phyloP scores from a whole-genome alignment of 805 yeast species.

The Pichia thaimueangensis region DNA sequence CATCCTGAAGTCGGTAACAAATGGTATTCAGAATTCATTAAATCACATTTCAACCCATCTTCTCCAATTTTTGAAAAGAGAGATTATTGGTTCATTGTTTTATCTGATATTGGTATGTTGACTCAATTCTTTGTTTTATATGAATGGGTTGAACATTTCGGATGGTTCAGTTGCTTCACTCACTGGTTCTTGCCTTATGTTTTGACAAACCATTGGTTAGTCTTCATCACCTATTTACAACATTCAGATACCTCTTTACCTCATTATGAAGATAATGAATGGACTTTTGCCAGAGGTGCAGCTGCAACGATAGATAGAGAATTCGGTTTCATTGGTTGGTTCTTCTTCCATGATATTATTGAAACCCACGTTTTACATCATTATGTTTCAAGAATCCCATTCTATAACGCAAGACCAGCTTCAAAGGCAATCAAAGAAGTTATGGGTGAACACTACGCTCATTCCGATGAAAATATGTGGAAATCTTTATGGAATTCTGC shows the following conservation, averaged over 20 bases:
- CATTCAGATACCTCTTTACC: slow-evolving; percentile 78
- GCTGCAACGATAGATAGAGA: slow-evolving; percentile 84
- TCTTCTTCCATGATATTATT: slow-evolving; percentile 80
- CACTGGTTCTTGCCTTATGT: slow-evolving; percentile 74
- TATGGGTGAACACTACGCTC: slow-evolving; percentile 75
- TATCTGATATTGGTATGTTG: slow-evolving; percentile 68
- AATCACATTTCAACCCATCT: slow-evolving; percentile 65
- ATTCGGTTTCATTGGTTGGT: slow-evolving; percentile 72
- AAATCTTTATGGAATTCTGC: slow-evolving; percentile 53
- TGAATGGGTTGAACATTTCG: slow-evolving; percentile 55
- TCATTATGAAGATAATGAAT: slow-evolving; percentile 66
- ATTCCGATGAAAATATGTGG: slow-evolving; percentile 70
- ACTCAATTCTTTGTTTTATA: slow-evolving; percentile 47
- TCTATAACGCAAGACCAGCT: slow-evolving; percentile 79
- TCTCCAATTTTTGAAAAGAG: slow-evolving; percentile 69
- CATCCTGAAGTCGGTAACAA: slow-evolving; percentile 34
- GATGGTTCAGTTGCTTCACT: slow-evolving; percentile 54
- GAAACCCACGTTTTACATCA: slow-evolving; percentile 90
- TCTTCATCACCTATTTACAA: slow-evolving; percentile 77
- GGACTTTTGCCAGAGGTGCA: slow-evolving; percentile 88
- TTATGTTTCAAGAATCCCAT: slow-evolving; percentile 77
- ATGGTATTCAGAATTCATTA: slow-evolving; percentile 35
- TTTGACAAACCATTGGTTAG: slow-evolving; percentile 86
- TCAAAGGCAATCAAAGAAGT: slow-evolving; percentile 73
- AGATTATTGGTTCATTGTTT: slow-evolving; percentile 65